Evolutionary conservation across 306 rosid species (phyloP).

Genomic region (Prunus persica): DNA sequence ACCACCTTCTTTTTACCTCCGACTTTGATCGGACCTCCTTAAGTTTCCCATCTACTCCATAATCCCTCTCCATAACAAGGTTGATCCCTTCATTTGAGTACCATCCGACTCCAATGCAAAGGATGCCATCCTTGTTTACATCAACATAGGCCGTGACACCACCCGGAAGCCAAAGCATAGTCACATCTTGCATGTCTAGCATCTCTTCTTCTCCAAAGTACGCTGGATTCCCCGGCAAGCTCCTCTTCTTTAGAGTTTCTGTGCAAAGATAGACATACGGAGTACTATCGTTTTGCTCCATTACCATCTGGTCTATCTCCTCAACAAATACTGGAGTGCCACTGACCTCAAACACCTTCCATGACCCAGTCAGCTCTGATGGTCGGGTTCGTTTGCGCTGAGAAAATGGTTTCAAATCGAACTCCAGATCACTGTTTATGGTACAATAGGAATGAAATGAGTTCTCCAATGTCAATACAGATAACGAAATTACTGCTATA

Average conservation of each 20-base stretch:
- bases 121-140: conserved; percentile 67
- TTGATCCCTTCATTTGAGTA: conserved; percentile 93
- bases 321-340: conserved; percentile 73
- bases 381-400: conserved; percentile 68
- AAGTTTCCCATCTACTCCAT: conserved; percentile 85
- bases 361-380: conserved; percentile 70
- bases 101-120: conserved; percentile 94
- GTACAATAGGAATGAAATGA: background rate
- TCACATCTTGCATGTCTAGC: conserved; percentile 67
- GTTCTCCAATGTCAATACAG: background rate
- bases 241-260: conserved; percentile 69
- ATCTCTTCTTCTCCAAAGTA: conserved; percentile 83
- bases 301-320: conserved; percentile 37
- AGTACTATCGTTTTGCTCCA: conserved; percentile 25
- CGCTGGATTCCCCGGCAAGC: conserved; percentile 47
- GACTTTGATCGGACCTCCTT: conserved; percentile 76
- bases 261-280: conserved; percentile 70
- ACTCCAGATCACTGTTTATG: conserved; percentile 50
- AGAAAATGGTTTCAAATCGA: conserved; percentile 65
- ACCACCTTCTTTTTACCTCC: conserved; percentile 82
- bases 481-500: background rate
- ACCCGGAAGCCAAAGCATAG: conserved; percentile 90
- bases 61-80: conserved; percentile 95
- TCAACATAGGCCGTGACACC: conserved; percentile 83
- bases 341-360: conserved; percentile 89